phyloP scores from a whole-genome alignment of 306 rosid genomes.

The Glycine latifolia region DNA sequence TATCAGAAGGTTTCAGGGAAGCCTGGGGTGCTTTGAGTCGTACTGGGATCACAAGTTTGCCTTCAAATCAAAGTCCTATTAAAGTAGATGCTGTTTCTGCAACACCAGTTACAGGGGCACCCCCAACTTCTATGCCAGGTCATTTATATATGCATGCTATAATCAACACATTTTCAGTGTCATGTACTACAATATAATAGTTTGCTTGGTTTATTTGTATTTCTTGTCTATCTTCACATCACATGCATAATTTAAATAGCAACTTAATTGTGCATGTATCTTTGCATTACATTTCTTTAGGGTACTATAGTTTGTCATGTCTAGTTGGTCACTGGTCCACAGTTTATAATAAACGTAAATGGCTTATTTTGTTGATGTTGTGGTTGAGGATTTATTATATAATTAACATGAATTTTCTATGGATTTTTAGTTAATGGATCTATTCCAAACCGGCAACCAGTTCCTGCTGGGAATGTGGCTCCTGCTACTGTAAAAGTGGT shows the following conservation, averaged over 20 bases:
- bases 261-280: neutral
- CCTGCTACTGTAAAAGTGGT: conserved; percentile 96
- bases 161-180: conserved; percentile 22
- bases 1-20: conserved; percentile 91
- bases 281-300: conserved; percentile 20
- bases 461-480: conserved; percentile 69
- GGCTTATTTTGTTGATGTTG: conserved; percentile 39
- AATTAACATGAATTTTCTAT: conserved; percentile 37
- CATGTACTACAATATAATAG: conserved; percentile 10
- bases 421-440: conserved; percentile 79
- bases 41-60: conserved; percentile 74
- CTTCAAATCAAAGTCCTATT: conserved; percentile 85
- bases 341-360: conserved; percentile 13
- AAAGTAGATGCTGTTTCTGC: conserved; percentile 78
- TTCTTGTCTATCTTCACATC: conserved; percentile 15
- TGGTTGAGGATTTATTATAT: conserved; percentile 39
- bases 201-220: conserved; percentile 29
- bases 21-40: conserved; percentile 80
- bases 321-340: conserved; percentile 31
- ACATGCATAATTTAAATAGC: conserved; percentile 12
- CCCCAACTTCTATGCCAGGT: conserved; percentile 87
- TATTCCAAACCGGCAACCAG: conserved; percentile 70
- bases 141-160: conserved; percentile 23
- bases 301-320: neutral
- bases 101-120: conserved; percentile 75